Evolutionary conservation across 306 rosid genomes (phyloP).

Genomic region (Delonix regia): DNA sequence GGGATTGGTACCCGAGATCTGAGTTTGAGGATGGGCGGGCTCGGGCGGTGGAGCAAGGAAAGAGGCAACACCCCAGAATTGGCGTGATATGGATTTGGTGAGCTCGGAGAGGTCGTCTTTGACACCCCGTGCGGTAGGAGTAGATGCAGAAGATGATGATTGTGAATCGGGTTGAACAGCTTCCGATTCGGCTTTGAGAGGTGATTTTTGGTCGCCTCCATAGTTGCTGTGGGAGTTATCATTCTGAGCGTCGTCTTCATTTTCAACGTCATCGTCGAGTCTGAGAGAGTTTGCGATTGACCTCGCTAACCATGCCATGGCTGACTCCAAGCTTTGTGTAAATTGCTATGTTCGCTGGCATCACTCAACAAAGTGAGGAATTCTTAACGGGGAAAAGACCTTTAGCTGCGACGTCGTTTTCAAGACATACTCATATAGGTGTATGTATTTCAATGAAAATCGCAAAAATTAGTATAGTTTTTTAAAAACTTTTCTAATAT

Average conservation of each 20-base stretch:
- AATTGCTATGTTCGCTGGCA: background rate
- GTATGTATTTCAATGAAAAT: too few species aligned
- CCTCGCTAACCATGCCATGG: constrained; percentile 82
- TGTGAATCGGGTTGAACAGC: constrained; percentile 40
- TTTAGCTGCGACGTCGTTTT: constrained; percentile 45
- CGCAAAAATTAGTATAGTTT: too few species aligned
- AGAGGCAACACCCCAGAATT: constrained; percentile 90
- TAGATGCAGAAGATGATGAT: constrained; percentile 46
- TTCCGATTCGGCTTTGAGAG: constrained; percentile 34
- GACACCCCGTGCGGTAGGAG: constrained; percentile 71
- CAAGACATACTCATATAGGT: background rate
- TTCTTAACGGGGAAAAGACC: constrained; percentile 34
- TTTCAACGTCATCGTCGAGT: constrained; percentile 68
- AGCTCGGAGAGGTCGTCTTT: constrained; percentile 83
- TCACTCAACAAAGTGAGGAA: constrained; percentile 29
- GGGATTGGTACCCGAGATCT: constrained; percentile 36
- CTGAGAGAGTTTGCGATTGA: constrained; percentile 88
- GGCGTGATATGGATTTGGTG: constrained; percentile 69
- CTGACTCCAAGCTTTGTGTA: constrained; percentile 32
- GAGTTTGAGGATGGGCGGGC: constrained; percentile 24
- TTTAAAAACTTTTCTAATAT: too few species aligned
- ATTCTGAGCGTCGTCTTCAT: background rate
- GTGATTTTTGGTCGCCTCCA: constrained; percentile 40
- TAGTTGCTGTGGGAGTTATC: background rate
- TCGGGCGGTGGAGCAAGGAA: constrained; percentile 91